Percentiles rank a stretch among this genome's conserved stretches.
These are phyloP conservation scores for Naganishia liquefaciens DNA, from an alignment of 1,284 basidiomycete genomes.

Conservation along the genomic window DNA sequence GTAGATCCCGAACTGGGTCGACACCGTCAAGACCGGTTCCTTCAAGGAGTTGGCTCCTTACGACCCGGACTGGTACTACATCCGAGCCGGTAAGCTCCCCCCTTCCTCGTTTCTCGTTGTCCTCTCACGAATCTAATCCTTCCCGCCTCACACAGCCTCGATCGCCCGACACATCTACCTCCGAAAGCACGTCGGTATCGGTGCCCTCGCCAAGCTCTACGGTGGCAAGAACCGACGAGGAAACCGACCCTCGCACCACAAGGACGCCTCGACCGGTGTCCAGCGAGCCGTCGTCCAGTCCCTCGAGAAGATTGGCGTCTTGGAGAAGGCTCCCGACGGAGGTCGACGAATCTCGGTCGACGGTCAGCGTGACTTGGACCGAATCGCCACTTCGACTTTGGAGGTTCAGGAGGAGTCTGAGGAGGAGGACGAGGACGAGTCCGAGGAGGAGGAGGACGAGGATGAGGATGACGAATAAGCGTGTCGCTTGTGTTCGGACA, in stretches of 20 bases:
- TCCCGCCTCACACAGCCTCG: conserved; percentile 64
- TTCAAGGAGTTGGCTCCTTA: conserved; percentile 99
- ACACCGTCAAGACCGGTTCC: conserved; percentile 97
- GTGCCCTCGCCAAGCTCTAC: conserved; percentile 94
- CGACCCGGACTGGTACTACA: conserved; percentile 99
- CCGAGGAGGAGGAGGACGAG: conserved; percentile 69
- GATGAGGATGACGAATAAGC: conserved; percentile 37
- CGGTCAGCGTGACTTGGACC: conserved; percentile 96
- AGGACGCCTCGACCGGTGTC: conserved; percentile 78
- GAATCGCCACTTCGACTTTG: conserved; percentile 94
- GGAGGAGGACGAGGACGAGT: conserved; percentile 83
- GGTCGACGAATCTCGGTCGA: conserved; percentile 96
- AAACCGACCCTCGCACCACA: conserved; percentile 93
- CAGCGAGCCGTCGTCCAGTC: conserved; percentile 93
- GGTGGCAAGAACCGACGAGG: conserved; percentile 94
- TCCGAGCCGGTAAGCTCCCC: conserved; percentile 78
- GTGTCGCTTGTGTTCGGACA: background rate
- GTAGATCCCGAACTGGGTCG: conserved; percentile 96
- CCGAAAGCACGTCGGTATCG: conserved; percentile 96
- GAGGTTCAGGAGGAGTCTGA: conserved; percentile 82
- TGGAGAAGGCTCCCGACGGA: conserved; percentile 91
- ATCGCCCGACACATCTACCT: conserved; percentile 99
- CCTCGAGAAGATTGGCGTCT: conserved; percentile 97
- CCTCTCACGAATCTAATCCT: background rate
- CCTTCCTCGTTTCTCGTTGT: background rate